phyloP scores from a whole-genome alignment of 495 filamentous ascomycete species.

The Staphylotrichum longicolle region DNA sequence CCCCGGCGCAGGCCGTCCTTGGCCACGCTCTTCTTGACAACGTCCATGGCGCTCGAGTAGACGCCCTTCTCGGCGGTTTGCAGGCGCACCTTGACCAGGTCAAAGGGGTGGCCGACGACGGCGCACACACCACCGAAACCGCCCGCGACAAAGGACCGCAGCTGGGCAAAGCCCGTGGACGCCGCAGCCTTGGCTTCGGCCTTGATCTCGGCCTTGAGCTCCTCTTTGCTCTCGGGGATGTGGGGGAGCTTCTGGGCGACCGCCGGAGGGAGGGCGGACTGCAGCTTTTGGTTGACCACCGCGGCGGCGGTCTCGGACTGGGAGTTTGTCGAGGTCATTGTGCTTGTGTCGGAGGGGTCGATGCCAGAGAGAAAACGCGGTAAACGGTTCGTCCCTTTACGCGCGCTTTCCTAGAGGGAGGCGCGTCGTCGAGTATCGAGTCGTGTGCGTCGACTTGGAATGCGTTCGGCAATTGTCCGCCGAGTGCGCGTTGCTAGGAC shows the following conservation, averaged over 20 bases:
- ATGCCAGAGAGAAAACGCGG: background rate
- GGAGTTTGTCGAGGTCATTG: constrained; percentile 1
- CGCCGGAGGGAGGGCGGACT: constrained; percentile 37
- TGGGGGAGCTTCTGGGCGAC: constrained; percentile 49
- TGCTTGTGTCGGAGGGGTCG: background rate
- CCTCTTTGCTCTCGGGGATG: constrained; percentile 51
- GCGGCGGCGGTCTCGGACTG: background rate
- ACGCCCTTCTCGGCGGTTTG: constrained; percentile 95
- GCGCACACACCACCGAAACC: constrained; percentile 93
- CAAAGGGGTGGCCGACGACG: constrained; percentile 94
- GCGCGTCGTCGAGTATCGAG: background rate
- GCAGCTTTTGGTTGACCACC: constrained; percentile 17
- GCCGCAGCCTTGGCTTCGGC: constrained; percentile 48
- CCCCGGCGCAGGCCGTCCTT: constrained; percentile 81
- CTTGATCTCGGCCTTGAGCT: constrained; percentile 51
- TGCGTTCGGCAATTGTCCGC: background rate
- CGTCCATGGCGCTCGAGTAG: constrained; percentile 87
- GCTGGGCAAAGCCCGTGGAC: constrained; percentile 44
- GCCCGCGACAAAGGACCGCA: constrained; percentile 83
- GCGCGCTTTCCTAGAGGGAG: background rate
- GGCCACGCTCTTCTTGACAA: constrained; percentile 81
- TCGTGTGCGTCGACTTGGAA: background rate
- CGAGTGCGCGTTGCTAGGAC: background rate
- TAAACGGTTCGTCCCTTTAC: background rate
- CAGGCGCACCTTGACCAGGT: constrained; percentile 93